Conservation (phyloP, 371 early-diverging fungal species). For the Batrachochytrium dendrobatidis region DNA sequence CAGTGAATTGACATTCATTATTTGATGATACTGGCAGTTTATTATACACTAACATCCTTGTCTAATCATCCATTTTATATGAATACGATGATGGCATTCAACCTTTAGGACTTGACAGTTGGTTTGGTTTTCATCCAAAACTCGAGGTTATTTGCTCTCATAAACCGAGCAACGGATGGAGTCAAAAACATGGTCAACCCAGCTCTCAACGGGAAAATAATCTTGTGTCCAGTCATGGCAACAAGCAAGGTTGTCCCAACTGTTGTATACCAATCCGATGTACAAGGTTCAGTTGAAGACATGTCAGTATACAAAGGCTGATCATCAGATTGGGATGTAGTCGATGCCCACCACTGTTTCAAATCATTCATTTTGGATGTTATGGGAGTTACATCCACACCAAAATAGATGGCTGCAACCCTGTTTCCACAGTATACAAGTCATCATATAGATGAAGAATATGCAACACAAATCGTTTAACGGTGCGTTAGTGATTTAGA, state of each 20-base stretch:
- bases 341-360: neutral
- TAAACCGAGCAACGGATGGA: neutral
- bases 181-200: slow-evolving; percentile 5
- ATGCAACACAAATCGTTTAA: too few species aligned
- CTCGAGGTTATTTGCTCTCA: neutral
- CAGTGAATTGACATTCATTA: too few species aligned
- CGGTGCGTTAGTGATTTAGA: too few species aligned
- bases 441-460: too few species aligned
- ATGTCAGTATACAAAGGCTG: neutral
- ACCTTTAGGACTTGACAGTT: neutral
- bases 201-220: slow-evolving; percentile 6
- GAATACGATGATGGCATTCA: neutral
- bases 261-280: neutral
- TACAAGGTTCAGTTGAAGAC: too few species aligned
- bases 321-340: neutral
- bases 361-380: neutral
- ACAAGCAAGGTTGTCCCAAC: slow-evolving; percentile 2
- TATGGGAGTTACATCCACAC: neutral
- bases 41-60: neutral
- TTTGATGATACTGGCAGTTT: slow-evolving; percentile 2
- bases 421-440: neutral
- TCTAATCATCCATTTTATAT: neutral
- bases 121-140: neutral
- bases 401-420: neutral
- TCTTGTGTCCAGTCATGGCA: slow-evolving; percentile 6